phyloP scores from a whole-genome alignment of 2,329 filamentous ascomycete genomes.

The Aspergillus tamarii region DNA sequence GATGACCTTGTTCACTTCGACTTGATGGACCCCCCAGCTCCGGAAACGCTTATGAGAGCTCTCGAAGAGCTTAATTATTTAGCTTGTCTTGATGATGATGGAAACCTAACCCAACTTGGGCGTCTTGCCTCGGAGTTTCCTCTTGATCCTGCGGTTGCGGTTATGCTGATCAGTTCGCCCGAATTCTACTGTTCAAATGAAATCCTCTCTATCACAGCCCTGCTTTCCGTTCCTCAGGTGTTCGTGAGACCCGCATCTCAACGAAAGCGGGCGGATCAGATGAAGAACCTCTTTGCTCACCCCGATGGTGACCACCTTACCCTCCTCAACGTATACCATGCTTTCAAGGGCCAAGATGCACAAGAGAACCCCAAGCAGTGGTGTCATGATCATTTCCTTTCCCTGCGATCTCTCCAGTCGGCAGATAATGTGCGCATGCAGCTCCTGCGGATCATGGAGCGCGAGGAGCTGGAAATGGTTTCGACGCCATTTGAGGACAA shows the following conservation, averaged over 20 bases:
- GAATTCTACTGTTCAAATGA: conserved; percentile 99
- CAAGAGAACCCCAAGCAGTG: conserved; percentile 80
- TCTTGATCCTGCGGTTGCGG: conserved; percentile 87
- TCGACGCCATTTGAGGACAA: conserved; percentile 92
- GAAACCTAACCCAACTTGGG: conserved; percentile 84
- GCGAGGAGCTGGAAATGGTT: conserved; percentile 79
- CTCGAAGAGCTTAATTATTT: conserved; percentile 97
- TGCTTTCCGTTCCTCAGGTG: conserved; percentile 91
- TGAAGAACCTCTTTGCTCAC: conserved; percentile 93
- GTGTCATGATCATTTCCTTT: conserved; percentile 97
- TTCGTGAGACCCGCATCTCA: conserved; percentile 85
- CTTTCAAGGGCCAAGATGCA: conserved; percentile 78
- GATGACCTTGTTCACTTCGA: conserved; percentile 98
- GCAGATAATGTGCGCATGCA: conserved; percentile 93
- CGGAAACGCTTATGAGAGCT: conserved; percentile 97
- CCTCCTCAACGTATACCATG: conserved; percentile 96
- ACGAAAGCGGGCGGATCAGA: conserved; percentile 91
- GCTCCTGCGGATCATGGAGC: conserved; percentile 96
- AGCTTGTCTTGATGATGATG: conserved; percentile 93
- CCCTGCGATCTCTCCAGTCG: conserved; percentile 81
- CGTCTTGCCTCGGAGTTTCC: conserved; percentile 92
- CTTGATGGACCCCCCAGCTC: conserved; percentile 96
- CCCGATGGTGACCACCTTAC: conserved; percentile 94
- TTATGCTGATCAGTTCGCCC: conserved; percentile 96
- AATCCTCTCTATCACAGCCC: conserved; percentile 89